These are phyloP conservation scores for Xylariales sp. DNA, from an alignment of 2,329 filamentous ascomycete species.

Conservation along the genomic window DNA sequence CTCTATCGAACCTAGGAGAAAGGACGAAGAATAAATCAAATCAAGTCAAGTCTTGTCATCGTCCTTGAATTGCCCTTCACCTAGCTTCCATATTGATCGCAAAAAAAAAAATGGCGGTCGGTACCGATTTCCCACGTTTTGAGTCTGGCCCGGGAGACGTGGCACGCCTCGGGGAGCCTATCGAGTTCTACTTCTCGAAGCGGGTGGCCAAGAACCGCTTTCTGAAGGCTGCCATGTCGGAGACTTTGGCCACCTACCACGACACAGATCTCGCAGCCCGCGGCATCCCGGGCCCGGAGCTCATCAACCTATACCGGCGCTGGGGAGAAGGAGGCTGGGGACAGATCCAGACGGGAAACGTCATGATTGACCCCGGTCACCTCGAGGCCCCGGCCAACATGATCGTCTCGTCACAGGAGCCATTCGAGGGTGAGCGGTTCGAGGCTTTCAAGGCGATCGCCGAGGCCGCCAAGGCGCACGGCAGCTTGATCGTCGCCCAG, in stretches of 20 bases:
- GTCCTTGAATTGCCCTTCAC: no score
- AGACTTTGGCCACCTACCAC: constrained; percentile 58
- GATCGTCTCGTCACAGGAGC: constrained; percentile 51
- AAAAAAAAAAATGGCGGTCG: neutral
- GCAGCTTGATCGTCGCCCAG: constrained; percentile 57
- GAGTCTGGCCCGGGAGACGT: constrained; percentile 18
- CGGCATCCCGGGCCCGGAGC: constrained; percentile 32
- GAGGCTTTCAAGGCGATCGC: constrained; percentile 57
- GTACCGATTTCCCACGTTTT: constrained; percentile 7
- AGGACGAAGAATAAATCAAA: no score
- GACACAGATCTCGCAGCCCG: constrained; percentile 45
- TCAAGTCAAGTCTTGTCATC: no score
- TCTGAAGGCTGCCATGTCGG: constrained; percentile 64
- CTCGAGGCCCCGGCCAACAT: constrained; percentile 52
- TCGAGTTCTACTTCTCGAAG: constrained; percentile 46
- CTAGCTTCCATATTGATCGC: no score
- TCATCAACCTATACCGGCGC: constrained; percentile 51
- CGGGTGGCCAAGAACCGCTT: constrained; percentile 60
- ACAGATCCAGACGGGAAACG: constrained; percentile 57
- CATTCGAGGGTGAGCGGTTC: constrained; percentile 53
- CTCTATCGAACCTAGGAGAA: no score
- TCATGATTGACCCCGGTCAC: constrained; percentile 59
- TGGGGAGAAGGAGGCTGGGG: constrained; percentile 58
- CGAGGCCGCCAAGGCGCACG: constrained; percentile 48
- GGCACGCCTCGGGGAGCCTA: constrained; percentile 35